These are phyloP conservation scores for Coemansia sp. DNA, from an alignment of 192 early-diverging fungal species.

Conservation along the genomic window DNA sequence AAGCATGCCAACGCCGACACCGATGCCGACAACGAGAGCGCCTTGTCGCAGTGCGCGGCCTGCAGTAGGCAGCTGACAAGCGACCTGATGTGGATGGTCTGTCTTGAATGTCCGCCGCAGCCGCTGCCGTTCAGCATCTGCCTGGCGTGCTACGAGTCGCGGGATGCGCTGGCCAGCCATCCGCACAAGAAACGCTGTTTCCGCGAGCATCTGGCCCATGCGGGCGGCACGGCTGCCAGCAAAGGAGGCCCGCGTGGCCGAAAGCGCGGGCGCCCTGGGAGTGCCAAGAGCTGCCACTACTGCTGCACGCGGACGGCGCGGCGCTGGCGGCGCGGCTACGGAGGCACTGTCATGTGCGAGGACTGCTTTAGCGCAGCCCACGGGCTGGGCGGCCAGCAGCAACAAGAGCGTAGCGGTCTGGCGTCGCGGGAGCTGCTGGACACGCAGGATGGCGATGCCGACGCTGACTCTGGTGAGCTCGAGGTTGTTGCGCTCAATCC, in stretches of 20 bases:
- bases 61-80: slow-evolving; percentile 26
- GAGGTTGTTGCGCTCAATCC: slow-evolving; percentile 56
- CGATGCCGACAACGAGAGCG: background rate
- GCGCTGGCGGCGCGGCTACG: slow-evolving; percentile 54
- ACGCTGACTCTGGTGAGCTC: slow-evolving; percentile 12
- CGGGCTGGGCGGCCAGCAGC: slow-evolving; percentile 15
- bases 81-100: slow-evolving; percentile 55
- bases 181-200: slow-evolving; percentile 58
- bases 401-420: background rate
- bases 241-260: background rate
- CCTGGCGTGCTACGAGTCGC: slow-evolving; percentile 51
- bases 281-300: slow-evolving; percentile 42
- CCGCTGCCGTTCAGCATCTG: slow-evolving; percentile 40
- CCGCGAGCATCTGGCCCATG: slow-evolving; percentile 44
- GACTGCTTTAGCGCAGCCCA: slow-evolving; percentile 47
- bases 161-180: slow-evolving; percentile 42
- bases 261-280: background rate
- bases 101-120: slow-evolving; percentile 40
- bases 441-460: slow-evolving; percentile 19
- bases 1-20: slow-evolving; percentile 59
- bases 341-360: slow-evolving; percentile 55
- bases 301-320: slow-evolving; percentile 40
- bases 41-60: slow-evolving; percentile 45
- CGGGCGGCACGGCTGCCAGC: slow-evolving; percentile 13
- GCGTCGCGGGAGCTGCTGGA: slow-evolving; percentile 22